These are phyloP conservation scores for Mycena indigotica DNA, from an alignment of 768 basidiomycete genomes.

Conservation along the genomic window DNA sequence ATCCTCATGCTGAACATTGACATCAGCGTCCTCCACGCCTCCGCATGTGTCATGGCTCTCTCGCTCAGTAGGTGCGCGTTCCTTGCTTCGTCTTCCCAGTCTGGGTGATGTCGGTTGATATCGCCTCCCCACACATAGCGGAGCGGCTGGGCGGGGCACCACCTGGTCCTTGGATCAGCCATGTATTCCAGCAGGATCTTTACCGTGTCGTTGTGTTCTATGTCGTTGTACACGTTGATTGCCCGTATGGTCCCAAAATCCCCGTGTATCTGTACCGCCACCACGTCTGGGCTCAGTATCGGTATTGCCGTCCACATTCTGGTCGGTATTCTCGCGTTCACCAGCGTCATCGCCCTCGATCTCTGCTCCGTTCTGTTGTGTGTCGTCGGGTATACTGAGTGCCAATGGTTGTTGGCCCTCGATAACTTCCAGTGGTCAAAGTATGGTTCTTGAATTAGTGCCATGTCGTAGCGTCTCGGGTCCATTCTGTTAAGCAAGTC, in stretches of 20 bases:
- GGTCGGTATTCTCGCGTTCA: constrained; percentile 1
- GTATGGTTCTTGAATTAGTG: constrained; percentile 35
- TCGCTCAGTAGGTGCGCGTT: too few relatives aligned
- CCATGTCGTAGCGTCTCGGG: constrained; percentile 23
- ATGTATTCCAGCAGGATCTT: constrained; percentile 13
- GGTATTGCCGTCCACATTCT: constrained; percentile 1
- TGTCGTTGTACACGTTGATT: constrained; percentile 44
- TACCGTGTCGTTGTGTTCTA: constrained; percentile 25
- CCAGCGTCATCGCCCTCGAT: constrained; percentile 4
- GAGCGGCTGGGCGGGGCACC: background rate
- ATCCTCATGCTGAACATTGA: constrained; percentile 32
- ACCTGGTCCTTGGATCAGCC: background rate
- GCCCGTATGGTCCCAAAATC: constrained; percentile 25
- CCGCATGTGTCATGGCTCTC: constrained; percentile 22
- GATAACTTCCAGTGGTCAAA: constrained; percentile 24
- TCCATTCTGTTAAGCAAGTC: constrained; percentile 9
- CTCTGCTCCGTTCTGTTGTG: constrained; percentile 10
- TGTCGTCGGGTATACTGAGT: constrained; percentile 27
- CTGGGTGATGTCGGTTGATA: constrained; percentile 44
- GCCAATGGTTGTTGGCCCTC: constrained; percentile 16
- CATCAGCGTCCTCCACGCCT: constrained; percentile 31
- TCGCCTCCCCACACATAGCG: constrained; percentile 38
- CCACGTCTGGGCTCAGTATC: constrained; percentile 18
- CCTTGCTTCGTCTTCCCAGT: constrained; percentile 40
- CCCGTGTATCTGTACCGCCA: constrained; percentile 28